Base-by-base conservation (phyloP, 108 stramenopile species). In the Cyclotella cryptica region DNA sequence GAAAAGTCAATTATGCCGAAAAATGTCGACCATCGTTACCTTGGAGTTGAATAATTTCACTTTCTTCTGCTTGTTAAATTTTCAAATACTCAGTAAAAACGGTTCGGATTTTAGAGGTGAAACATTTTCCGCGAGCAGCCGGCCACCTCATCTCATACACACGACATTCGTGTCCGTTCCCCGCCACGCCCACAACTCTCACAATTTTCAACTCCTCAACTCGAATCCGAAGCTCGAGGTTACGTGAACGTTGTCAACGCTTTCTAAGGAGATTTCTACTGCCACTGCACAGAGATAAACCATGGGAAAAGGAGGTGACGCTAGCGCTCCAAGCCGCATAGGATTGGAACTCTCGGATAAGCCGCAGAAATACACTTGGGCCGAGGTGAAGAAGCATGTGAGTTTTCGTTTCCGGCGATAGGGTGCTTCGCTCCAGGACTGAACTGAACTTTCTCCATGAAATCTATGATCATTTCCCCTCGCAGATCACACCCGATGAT, bases 291-390 rank as follows among this genome's bases (percentile, higher is more conserved):
- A 51, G 6, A 52, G 15, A 53, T 40, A 13, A 67, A 52, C 49
- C 53, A 95, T 95, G 92, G 94, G 94, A 68, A 95, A 95, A 82
- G 94, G 94, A 86, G 94, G 94, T 71, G 89, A 93, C 52, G 84
- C 84, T 55, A 83, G 71, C 54, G 78, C 60, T 27, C 52, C 75
- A 19, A 72, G 62, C 30, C 42, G 55, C 26, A 21, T 45, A 18
- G 30, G 74, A 12, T 52, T 83, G 60, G 46, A 69, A 51, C 49
- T 76, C 19, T 35, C 28, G 43, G 82, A 77, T n/a, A 75, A 81
- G 57, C 81, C 87, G 52, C 87, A 89, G 66, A 94, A 94, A 81
- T 89, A 87, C 87, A 88, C 94, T 7, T 95, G 94, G 94, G 63
- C 76, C 29, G 96, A 99, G 77, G 95, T 99, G 52, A 88, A 95